Evolutionary conservation across 2,329 filamentous ascomycete species (phyloP).

Genomic region (Madurella fahalii): DNA sequence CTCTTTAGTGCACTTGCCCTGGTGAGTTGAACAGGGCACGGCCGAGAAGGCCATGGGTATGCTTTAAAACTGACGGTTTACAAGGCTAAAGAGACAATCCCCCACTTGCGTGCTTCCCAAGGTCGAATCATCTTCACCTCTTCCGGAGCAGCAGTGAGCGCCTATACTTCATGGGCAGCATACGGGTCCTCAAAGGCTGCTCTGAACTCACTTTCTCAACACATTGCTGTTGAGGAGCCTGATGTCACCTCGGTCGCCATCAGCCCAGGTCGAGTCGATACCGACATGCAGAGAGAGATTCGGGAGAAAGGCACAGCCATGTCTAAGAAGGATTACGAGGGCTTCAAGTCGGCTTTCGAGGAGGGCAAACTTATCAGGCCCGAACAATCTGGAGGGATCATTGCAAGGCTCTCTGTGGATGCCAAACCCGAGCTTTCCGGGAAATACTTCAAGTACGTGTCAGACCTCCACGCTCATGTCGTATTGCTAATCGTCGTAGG

Average conservation of each 20-base stretch:
- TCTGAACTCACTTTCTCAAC: slow-evolving; percentile 71
- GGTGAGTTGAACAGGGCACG: slow-evolving; percentile 44
- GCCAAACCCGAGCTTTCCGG: slow-evolving; percentile 68
- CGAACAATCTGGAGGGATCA: slow-evolving; percentile 80
- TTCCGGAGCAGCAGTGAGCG: slow-evolving; percentile 66
- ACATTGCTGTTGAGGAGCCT: slow-evolving; percentile 72
- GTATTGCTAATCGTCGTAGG: slow-evolving; percentile 35
- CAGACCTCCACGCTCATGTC: slow-evolving; percentile 8
- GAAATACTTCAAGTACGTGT: slow-evolving; percentile 63
- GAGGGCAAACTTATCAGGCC: slow-evolving; percentile 71
- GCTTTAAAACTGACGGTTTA: slow-evolving; percentile 28
- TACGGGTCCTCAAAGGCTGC: slow-evolving; percentile 84
- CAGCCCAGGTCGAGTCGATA: slow-evolving; percentile 78
- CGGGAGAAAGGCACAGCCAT: slow-evolving; percentile 56
- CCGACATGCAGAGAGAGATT: slow-evolving; percentile 83
- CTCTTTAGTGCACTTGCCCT: slow-evolving; percentile 79
- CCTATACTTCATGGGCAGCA: slow-evolving; percentile 70
- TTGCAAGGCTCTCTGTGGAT: slow-evolving; percentile 69
- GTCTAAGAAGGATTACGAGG: slow-evolving; percentile 55
- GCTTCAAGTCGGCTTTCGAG: slow-evolving; percentile 66
- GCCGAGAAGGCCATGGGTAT: background rate
- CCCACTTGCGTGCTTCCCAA: slow-evolving; percentile 60
- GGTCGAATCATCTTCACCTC: slow-evolving; percentile 76
- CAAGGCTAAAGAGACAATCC: slow-evolving; percentile 67
- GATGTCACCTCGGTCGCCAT: slow-evolving; percentile 69